Conservation (phyloP, 208 protist genomes). For the Trypanosoma cruzi region DNA sequence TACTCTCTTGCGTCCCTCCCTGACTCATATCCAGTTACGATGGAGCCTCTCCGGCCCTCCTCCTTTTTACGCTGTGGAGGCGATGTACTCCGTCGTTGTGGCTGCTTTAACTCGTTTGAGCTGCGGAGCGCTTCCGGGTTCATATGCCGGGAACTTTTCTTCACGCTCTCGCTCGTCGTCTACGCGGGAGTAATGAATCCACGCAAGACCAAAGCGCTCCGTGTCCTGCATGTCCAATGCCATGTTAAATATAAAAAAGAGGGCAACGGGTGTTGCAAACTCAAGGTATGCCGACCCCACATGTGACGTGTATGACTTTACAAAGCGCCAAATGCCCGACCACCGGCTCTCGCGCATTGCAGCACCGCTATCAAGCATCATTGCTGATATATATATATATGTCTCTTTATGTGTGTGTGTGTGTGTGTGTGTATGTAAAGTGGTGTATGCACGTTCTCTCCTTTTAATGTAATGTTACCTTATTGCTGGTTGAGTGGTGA, state of each 20-base stretch:
- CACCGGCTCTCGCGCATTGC: constrained; percentile 7
- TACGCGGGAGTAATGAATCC: constrained; percentile 60
- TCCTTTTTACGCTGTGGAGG: constrained; percentile 37
- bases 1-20: neutral
- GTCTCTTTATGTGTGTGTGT: neutral
- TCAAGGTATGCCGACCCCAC: constrained; percentile 50
- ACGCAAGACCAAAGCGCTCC: constrained; percentile 80
- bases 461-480: neutral
- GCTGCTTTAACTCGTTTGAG: constrained; percentile 69
- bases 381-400: neutral
- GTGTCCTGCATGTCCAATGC: constrained; percentile 61
- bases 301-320: constrained; percentile 55
- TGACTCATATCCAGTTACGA: too few species aligned
- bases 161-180: constrained; percentile 72
- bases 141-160: constrained; percentile 78
- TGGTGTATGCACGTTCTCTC: too few species aligned
- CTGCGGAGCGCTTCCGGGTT: constrained; percentile 64
- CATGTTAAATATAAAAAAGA: constrained; percentile 58
- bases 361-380: constrained; percentile 19
- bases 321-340: constrained; percentile 28
- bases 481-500: neutral
- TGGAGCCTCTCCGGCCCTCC: too few species aligned
- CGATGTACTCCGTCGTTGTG: constrained; percentile 63
- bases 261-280: constrained; percentile 52
- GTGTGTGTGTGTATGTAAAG: neutral